phyloP scores from a whole-genome alignment of 208 protist species.

The Acanthamoeba lenticulata region DNA sequence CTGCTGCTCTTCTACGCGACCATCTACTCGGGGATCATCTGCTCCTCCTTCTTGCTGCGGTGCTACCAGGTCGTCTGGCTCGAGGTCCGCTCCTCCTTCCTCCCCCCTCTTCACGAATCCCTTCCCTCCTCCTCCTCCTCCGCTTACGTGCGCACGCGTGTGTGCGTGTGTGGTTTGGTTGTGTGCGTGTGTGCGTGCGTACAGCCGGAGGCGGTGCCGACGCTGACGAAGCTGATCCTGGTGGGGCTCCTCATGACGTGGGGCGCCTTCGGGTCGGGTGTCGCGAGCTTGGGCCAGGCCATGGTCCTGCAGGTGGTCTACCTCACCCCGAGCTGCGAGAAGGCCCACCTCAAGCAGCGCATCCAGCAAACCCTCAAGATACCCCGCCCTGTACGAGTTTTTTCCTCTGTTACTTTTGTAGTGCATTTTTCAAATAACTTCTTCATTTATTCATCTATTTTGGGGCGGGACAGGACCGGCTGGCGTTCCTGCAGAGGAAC shows the following conservation, averaged over 20 bases:
- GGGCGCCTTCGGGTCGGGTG: background rate
- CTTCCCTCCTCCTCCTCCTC: no score
- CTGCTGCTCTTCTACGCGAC: background rate
- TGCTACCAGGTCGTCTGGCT: background rate
- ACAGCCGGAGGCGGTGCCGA: background rate
- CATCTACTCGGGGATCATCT: background rate
- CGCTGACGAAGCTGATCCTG: background rate
- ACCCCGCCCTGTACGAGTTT: background rate
- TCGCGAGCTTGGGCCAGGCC: background rate
- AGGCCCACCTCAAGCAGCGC: background rate
- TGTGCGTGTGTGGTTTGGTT: background rate
- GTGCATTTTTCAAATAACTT: background rate
- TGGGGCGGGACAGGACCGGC: background rate
- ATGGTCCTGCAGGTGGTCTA: background rate
- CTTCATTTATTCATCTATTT: background rate
- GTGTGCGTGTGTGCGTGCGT: background rate
- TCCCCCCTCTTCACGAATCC: background rate
- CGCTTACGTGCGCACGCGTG: background rate
- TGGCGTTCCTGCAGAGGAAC: background rate
- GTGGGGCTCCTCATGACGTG: background rate
- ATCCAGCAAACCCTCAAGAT: background rate
- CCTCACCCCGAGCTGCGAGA: conserved; percentile 2
- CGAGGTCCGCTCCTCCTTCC: background rate
- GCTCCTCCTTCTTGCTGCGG: background rate
- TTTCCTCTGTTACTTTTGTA: background rate